Percentiles rank a stretch among this genome's conserved stretches.
Evolutionary conservation across 2,329 filamentous ascomycete species (phyloP).

Genomic region (Didymella lethalis): DNA sequence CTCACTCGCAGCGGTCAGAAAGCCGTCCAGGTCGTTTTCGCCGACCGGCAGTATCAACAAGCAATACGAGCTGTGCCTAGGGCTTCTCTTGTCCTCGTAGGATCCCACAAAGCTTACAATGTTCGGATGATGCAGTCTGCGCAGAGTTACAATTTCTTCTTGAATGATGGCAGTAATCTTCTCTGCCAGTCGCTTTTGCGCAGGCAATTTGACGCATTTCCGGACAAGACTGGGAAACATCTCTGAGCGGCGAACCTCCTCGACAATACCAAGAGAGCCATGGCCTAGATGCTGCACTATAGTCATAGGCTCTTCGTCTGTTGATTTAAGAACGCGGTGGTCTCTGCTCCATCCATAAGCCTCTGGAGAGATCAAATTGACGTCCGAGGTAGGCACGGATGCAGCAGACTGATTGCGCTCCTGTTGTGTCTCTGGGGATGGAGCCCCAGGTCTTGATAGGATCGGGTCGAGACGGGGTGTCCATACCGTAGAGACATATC

Average conservation of each 20-base stretch:
- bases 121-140: slow-evolving; percentile 18
- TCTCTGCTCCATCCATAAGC: background rate
- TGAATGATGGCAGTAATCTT: slow-evolving; percentile 12
- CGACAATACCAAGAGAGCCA: slow-evolving; percentile 26
- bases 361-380: too few species aligned
- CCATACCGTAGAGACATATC: too few species aligned
- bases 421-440: too few species aligned
- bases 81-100: slow-evolving; percentile 17
- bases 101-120: slow-evolving; percentile 27
- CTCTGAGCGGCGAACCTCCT: slow-evolving; percentile 18
- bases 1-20: slow-evolving; percentile 19
- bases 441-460: too few species aligned
- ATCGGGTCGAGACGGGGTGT: too few species aligned
- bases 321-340: background rate
- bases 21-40: slow-evolving; percentile 24
- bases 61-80: slow-evolving; percentile 19
- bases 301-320: slow-evolving; percentile 1
- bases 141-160: slow-evolving; percentile 23
- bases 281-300: slow-evolving; percentile 14
- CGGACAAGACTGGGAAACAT: slow-evolving; percentile 15
- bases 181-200: slow-evolving; percentile 3
- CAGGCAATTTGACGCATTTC: slow-evolving; percentile 24
- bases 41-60: slow-evolving; percentile 27
- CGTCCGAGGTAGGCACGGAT: too few species aligned
- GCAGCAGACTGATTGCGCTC: too few species aligned